Conservation (phyloP, 2,329 filamentous ascomycete species). For the Pezicula radicicola region DNA sequence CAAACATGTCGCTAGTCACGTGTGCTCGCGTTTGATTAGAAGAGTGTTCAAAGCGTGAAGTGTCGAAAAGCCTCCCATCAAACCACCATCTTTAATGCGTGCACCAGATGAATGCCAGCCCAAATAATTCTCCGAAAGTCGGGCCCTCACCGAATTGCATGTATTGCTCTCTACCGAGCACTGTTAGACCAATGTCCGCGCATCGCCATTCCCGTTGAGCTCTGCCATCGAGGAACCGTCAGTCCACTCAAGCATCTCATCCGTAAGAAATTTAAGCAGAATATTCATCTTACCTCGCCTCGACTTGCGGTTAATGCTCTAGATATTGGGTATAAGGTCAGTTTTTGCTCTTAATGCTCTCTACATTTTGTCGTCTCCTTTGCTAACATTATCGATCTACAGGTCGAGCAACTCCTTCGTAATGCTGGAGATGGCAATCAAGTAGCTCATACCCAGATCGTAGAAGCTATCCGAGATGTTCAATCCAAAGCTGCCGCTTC, state of each 20-base stretch:
- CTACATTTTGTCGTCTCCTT: not conserved
- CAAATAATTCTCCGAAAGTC: slow-evolving; percentile 41
- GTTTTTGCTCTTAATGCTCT: not conserved
- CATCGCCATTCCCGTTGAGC: slow-evolving; percentile 49
- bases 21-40: too few relatives aligned
- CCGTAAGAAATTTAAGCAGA: slow-evolving; percentile 58
- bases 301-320: slow-evolving; percentile 61
- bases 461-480: slow-evolving; percentile 29
- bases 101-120: slow-evolving; percentile 38
- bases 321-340: slow-evolving; percentile 64
- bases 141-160: slow-evolving; percentile 48
- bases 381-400: not conserved
- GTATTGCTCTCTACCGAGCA: slow-evolving; percentile 69
- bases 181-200: slow-evolving; percentile 57
- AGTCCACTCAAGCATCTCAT: slow-evolving; percentile 55
- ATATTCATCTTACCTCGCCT: slow-evolving; percentile 54
- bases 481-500: slow-evolving; percentile 1
- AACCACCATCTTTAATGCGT: not conserved
- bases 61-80: too few relatives aligned
- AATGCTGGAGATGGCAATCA: slow-evolving; percentile 18
- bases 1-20: too few relatives aligned
- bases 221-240: slow-evolving; percentile 28
- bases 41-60: too few relatives aligned
- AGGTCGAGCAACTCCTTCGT: slow-evolving; percentile 26
- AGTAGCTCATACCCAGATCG: slow-evolving; percentile 20